phyloP scores from a whole-genome alignment of 805 yeast species.

The Nakazawaea molendinolei region DNA sequence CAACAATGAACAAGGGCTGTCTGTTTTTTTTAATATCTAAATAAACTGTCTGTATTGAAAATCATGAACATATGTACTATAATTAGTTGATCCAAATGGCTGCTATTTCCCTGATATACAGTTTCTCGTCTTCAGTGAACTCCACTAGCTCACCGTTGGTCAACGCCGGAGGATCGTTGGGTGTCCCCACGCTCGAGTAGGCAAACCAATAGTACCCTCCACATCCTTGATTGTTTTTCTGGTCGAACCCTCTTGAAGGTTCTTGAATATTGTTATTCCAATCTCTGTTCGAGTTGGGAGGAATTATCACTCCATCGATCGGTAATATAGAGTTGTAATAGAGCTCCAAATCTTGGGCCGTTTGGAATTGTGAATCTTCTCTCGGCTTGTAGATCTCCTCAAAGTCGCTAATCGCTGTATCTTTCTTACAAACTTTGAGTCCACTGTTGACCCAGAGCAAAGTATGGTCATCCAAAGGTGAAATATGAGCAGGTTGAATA shows the following conservation, averaged over 20 bases:
- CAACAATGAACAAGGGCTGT: slow-evolving; percentile 8
- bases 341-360: slow-evolving; percentile 23
- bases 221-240: slow-evolving; percentile 25
- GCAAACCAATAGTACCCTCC: slow-evolving; percentile 57
- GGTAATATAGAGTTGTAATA: slow-evolving; percentile 32
- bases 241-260: slow-evolving; percentile 12
- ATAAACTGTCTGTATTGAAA: too few species aligned
- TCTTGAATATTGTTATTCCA: slow-evolving; percentile 46
- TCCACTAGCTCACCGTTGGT: slow-evolving; percentile 40
- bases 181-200: slow-evolving; percentile 47
- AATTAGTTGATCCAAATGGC: slow-evolving; percentile 46
- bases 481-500: slow-evolving; percentile 58
- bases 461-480: slow-evolving; percentile 39
- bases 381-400: slow-evolving; percentile 29
- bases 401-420: slow-evolving; percentile 26
- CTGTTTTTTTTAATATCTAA: too few species aligned
- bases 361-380: slow-evolving; percentile 15
- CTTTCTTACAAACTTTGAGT: slow-evolving; percentile 47
- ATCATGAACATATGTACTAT: too few species aligned
- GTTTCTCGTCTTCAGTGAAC: slow-evolving; percentile 21
- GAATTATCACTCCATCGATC: slow-evolving; percentile 32
- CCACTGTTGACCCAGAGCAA: slow-evolving; percentile 71
- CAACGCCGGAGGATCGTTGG: slow-evolving; percentile 28
- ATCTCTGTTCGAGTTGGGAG: slow-evolving; percentile 51
- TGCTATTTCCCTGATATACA: slow-evolving; percentile 36